Evolutionary conservation across 345 rosid species (phyloP), one percentile per base, ranked within the genome.

Genomic region (Sisymbrium altissimum): DNA sequence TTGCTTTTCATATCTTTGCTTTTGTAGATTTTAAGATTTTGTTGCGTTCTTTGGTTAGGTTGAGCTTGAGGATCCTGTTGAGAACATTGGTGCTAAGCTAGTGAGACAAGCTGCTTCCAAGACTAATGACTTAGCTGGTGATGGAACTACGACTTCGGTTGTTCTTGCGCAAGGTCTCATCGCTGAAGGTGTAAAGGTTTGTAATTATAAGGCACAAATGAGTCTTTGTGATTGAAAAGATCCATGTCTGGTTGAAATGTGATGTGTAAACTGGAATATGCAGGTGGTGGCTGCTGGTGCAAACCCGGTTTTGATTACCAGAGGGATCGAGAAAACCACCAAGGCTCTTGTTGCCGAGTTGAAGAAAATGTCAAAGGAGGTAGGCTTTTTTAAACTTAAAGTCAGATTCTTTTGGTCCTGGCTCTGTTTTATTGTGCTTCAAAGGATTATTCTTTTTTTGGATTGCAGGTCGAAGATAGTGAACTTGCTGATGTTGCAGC

Each of bases 221-320:
- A n/a, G 5, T 33, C 18, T 40, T 18, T 64, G 17, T 41, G 23
- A 7, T 10, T 68, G 43, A 45, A 46, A 15, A 32, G 9, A 53
- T 30, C n/a, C 23, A 4, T 57, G 19, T 27, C 50, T 5, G 15
- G 48, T 68, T 61, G 13, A 29, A 33, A 33, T 67, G 53, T 48
- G 43, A 66, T 58, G 11, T 33, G 40, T 69, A 1, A 29, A 59
- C 19, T 68, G 9, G 14, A 25, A 35, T 32, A 2, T 79, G 10
- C 75, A 91, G 97, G 96, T 93, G 60, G 98, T 93, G 49, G 97
- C 97, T 62, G 98, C 98, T 48, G 98, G 98, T 63, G 98, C 98
- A 7, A 93, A 93, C 67, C 97, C 97, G 5, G 97, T 87, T 64
- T 79, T 90, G 41, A 93, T 93, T 25, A 90, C 97, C 6, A 84